These are phyloP conservation scores for Cyclotella distinguenda DNA, from an alignment of 108 stramenopile species.

Conservation along the genomic window DNA sequence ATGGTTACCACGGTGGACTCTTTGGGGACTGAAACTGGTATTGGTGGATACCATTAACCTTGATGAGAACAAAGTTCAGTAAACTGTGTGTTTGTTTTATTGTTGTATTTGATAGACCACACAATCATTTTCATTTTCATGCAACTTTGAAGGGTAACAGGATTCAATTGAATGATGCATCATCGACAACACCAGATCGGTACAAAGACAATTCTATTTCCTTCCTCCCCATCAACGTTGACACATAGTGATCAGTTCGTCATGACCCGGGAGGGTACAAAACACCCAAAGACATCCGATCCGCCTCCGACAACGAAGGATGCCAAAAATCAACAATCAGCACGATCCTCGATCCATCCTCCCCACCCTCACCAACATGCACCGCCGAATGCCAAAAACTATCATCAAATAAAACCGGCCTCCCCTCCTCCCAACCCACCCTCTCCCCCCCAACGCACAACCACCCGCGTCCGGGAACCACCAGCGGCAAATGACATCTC, in stretches of 20 bases:
- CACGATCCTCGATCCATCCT: conserved; percentile 44
- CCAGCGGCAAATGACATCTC: conserved; percentile 60
- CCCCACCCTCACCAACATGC: conserved; percentile 19
- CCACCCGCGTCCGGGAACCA: conserved; percentile 40
- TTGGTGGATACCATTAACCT: too few species aligned
- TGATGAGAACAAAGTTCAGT: too few species aligned
- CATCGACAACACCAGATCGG: too few species aligned
- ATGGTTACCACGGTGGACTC: too few species aligned
- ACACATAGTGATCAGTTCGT: background rate
- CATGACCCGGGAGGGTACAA: conserved; percentile 55
- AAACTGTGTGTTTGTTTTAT: too few species aligned
- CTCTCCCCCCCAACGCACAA: conserved; percentile 39
- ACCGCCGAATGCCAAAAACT: conserved; percentile 61
- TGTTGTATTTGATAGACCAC: too few species aligned
- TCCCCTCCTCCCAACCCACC: conserved; percentile 41
- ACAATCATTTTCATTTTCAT: too few species aligned
- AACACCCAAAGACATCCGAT: conserved; percentile 50
- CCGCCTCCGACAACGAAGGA: conserved; percentile 47
- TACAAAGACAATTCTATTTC: too few species aligned
- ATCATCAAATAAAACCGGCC: conserved; percentile 65
- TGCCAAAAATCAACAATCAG: conserved; percentile 71
- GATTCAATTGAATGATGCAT: too few species aligned
- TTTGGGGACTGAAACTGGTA: too few species aligned
- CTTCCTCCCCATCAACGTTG: too few species aligned
- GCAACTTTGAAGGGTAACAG: too few species aligned